These are phyloP conservation scores for Melastoma candidum DNA, from an alignment of 441 rosid genomes.

Conservation along the genomic window DNA sequence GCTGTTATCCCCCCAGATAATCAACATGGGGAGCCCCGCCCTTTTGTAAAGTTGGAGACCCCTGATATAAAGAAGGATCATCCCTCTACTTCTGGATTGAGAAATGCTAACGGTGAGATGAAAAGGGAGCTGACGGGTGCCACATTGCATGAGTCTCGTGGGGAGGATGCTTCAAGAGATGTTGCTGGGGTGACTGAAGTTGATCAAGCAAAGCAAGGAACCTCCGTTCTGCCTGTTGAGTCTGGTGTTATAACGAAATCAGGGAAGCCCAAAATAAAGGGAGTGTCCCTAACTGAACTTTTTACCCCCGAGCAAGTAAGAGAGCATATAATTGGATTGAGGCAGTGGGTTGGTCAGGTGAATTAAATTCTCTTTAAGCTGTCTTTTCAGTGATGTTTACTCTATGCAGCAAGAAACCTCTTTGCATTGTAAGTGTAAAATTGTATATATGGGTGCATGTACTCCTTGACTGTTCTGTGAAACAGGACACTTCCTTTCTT, in stretches of 20 bases:
- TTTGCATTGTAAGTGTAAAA: not conserved
- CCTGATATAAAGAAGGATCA: constrained; percentile 59
- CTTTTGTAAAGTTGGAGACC: constrained; percentile 50
- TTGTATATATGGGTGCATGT: no score
- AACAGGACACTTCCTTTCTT: no score
- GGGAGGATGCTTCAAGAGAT: constrained; percentile 18
- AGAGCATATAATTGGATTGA: constrained; percentile 84
- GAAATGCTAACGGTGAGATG: constrained; percentile 42
- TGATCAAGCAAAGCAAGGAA: constrained; percentile 53
- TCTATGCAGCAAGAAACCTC: not conserved
- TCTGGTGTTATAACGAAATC: constrained; percentile 53
- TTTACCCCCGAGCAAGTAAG: constrained; percentile 98
- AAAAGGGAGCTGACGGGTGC: constrained; percentile 41
- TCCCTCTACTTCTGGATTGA: constrained; percentile 42
- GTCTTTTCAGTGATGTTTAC: not conserved
- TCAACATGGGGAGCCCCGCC: constrained; percentile 28
- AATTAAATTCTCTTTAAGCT: not conserved
- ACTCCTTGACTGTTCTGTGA: no score
- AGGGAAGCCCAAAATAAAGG: constrained; percentile 94
- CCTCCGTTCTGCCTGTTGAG: constrained; percentile 38
- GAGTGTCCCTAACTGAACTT: constrained; percentile 91
- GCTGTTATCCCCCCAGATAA: constrained; percentile 43
- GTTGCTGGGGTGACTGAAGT: constrained; percentile 27
- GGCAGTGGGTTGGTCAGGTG: constrained; percentile 99
- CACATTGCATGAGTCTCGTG: constrained; percentile 34